Evolutionary conservation across 2,329 filamentous ascomycete genomes (phyloP).

Genomic region (Tolypocladium tundrense): DNA sequence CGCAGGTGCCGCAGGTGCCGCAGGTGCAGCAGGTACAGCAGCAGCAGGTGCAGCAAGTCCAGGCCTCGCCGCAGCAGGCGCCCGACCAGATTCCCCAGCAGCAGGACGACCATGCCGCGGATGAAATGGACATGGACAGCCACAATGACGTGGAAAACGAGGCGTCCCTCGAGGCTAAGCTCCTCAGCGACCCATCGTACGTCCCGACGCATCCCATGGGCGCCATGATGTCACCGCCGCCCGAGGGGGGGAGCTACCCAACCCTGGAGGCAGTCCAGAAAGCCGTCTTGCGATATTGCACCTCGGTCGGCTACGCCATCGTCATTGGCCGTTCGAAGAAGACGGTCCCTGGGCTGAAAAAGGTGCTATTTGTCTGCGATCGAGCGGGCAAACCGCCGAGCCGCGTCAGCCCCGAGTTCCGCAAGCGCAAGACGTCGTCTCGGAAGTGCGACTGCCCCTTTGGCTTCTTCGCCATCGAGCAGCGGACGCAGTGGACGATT

Average conservation of each 20-base stretch:
- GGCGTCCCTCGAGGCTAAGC: constrained; percentile 34
- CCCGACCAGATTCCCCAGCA: constrained; percentile 25
- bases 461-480: constrained; percentile 60
- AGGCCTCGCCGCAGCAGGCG: constrained; percentile 20
- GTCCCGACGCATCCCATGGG: constrained; percentile 46
- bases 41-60: constrained; percentile 21
- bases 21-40: constrained; percentile 12
- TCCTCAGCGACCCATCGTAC: constrained; percentile 39
- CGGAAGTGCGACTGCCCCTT: constrained; percentile 59
- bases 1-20: constrained; percentile 11
- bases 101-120: constrained; percentile 32
- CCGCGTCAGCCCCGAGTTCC: constrained; percentile 51
- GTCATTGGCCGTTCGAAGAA: constrained; percentile 60
- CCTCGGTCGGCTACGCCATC: constrained; percentile 57
- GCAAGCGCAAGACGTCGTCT: constrained; percentile 58
- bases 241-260: constrained; percentile 53
- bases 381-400: constrained; percentile 52
- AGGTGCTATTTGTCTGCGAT: constrained; percentile 58
- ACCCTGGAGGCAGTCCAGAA: constrained; percentile 56
- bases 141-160: constrained; percentile 36
- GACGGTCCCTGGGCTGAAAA: constrained; percentile 55
- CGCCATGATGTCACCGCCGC: constrained; percentile 50
- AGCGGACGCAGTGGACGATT: constrained; percentile 57
- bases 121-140: constrained; percentile 43
- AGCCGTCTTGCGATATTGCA: constrained; percentile 54